Base-by-base conservation (phyloP, 768 basidiomycete species). In the Termitomyces sp. region DNA sequence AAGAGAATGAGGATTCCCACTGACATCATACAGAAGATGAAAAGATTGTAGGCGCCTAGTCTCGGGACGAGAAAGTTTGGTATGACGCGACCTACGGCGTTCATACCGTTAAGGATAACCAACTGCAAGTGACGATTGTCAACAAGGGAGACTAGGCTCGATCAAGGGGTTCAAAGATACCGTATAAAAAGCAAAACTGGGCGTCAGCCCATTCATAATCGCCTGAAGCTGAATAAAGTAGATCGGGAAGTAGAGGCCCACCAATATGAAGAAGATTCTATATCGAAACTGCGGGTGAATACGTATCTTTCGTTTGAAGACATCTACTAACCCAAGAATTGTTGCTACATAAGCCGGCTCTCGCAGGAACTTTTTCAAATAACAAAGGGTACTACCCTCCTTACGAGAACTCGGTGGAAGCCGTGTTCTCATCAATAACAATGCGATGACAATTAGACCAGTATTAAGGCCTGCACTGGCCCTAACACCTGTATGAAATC, bases 181-280 rank as follows among this genome's bases (percentile, higher is more conserved):
- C 30, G 79, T 76, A 59, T 85, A 84, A 58, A 85, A 84, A 0
- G 83, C 79, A 6, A 85, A 69, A 21, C 64, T 67, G 3, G 74
- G 65, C 14, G 70, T 65, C 39, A 81, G 68, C 1, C 77, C 76
- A 54, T 80, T 79, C 39, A 73, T 67, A 27, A 79, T 70, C 0
- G 83, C 74, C 56, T 79, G 76, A 16, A 85, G 67, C 59, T 86
- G 85, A 23, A 55, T 45, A 53, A 70, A 55, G 67, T 81, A 84
- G n/a, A 81, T 68, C 0, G 83, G 82, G 44, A 74, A 80, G 57
- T 73, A 83, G 28, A 80, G 61, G 9, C 76, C 79, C 2, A 65
- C 60, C 7, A 75, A 59, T 19, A 74, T 67, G 47, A 70, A 61
- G 21, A 72, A 60, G 10, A 72, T 70, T 23, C 76, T 77, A 19